phyloP scores from a whole-genome alignment of 352 stramenopile genomes.

The Peronospora farinosa region DNA sequence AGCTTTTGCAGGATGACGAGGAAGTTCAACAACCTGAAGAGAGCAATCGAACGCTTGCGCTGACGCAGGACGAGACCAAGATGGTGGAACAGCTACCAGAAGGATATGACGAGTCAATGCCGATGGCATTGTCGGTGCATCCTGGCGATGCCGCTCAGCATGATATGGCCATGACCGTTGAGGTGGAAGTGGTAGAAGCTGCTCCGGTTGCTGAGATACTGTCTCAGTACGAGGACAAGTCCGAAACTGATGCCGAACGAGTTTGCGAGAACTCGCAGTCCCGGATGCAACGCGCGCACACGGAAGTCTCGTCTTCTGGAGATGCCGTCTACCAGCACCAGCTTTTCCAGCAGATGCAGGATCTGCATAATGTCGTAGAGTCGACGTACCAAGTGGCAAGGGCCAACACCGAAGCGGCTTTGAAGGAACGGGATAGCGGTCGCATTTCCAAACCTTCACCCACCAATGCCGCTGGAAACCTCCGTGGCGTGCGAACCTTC shows the following conservation, averaged over 20 bases:
- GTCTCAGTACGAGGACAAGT: constrained; percentile 15
- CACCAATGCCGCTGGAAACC: constrained; percentile 5
- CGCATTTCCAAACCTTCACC: constrained; percentile 25
- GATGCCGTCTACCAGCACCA: constrained; percentile 47
- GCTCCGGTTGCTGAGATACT: constrained; percentile 22
- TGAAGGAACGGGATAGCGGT: constrained; percentile 34
- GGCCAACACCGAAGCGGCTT: constrained; percentile 47
- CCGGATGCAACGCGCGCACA: constrained; percentile 26
- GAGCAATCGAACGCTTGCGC: background rate
- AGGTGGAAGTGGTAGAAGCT: constrained; percentile 26
- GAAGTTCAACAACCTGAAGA: constrained; percentile 4
- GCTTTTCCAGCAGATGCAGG: constrained; percentile 69
- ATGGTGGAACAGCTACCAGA: background rate
- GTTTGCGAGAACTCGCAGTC: constrained; percentile 1
- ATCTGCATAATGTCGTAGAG: constrained; percentile 54
- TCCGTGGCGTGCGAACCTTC: constrained; percentile 28
- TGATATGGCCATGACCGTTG: constrained; percentile 9
- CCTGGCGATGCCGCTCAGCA: background rate
- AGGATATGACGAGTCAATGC: constrained; percentile 1
- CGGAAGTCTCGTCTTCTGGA: constrained; percentile 16
- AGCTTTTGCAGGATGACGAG: constrained; percentile 1
- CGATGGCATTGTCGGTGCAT: constrained; percentile 3
- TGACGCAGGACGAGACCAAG: constrained; percentile 1
- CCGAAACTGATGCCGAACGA: constrained; percentile 1
- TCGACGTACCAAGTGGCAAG: constrained; percentile 57